Evolutionary conservation across 2,329 filamentous ascomycete species (phyloP), one percentile per base, ranked within the genome.

Genomic region (Aspergillus ibericus): DNA sequence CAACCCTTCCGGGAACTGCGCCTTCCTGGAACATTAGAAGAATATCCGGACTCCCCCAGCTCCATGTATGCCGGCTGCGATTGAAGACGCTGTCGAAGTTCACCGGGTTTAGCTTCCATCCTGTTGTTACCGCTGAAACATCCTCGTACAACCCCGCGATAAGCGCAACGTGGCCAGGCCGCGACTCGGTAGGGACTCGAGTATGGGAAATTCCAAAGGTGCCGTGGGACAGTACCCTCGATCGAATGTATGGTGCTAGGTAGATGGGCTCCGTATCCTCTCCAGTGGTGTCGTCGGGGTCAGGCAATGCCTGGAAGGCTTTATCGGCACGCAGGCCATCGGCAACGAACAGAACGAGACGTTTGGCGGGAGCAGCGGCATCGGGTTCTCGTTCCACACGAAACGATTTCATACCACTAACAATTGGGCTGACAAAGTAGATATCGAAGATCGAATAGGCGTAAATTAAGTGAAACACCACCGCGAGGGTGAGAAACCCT

Each of bases 51-150:
- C 93, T 97, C 2, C 95, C 95, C 95, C 95, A 99, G 75, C 93
- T 96, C 95, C 95, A 99, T 7, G 96, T 99, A 77, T 99, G 96
- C 47, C 89, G 83, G 72, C 93, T 98, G 62, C 91, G 87, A 74
- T 99, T 99, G 84, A 99, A 99, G 10, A 99, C 92, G 70, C 93
- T 98, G 78, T 99, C 95, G 70, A 99, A 99, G 72, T 98, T 90
- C 70, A 99, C 95, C 0, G 95, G 95, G 72, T 99, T 99, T 67
- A 97, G 80, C 78, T 99, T 98, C 95, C 95, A 99, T 15, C 95
- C 95, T 1, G 96, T 99, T 29, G 90, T 96, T 18, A 99, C 95
- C 2, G 95, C 90, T 34, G 95, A 98, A 1, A 99, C 95, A 80
- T 99, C 95, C 77, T 99, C 95, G 73, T 99, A 99, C 36, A 99